phyloP scores from a whole-genome alignment of 148 eudicot genomes.

The Vaccinium darrowii region DNA sequence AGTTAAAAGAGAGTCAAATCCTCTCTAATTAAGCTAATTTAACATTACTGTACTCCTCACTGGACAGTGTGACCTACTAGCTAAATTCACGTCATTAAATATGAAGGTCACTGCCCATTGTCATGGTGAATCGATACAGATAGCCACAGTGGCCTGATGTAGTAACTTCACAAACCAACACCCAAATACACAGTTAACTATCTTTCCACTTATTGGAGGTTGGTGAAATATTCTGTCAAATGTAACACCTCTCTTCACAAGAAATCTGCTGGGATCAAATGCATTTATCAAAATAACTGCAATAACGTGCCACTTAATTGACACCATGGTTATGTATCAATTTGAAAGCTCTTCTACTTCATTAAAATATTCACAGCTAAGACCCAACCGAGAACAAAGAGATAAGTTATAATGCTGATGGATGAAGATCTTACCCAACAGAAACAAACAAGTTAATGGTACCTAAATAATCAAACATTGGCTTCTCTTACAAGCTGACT shows the following conservation, averaged over 20 bases:
- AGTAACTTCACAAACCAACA: background rate
- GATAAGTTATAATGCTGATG: background rate
- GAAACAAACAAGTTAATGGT: too few species aligned
- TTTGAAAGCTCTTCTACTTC: background rate
- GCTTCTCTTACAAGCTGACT: too few species aligned
- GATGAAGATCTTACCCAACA: too few species aligned
- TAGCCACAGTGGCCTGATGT: background rate
- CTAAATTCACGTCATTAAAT: background rate
- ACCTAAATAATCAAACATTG: too few species aligned
- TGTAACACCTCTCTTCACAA: background rate
- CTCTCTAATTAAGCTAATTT: background rate
- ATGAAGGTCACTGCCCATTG: background rate
- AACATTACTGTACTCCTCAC: constrained; percentile 41
- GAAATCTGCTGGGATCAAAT: background rate
- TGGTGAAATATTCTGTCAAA: background rate
- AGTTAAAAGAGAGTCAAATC: background rate
- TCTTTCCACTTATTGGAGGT: background rate
- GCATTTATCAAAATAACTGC: background rate
- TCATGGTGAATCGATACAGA: background rate
- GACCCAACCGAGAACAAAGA: background rate
- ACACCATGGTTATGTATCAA: background rate
- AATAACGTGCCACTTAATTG: background rate
- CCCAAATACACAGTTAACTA: background rate
- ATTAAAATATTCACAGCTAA: background rate
- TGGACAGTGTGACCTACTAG: background rate